These are phyloP conservation scores for Straminergon stramineum DNA, from an alignment of 225 moss, liverwort and hornwort genomes.

Conservation along the genomic window DNA sequence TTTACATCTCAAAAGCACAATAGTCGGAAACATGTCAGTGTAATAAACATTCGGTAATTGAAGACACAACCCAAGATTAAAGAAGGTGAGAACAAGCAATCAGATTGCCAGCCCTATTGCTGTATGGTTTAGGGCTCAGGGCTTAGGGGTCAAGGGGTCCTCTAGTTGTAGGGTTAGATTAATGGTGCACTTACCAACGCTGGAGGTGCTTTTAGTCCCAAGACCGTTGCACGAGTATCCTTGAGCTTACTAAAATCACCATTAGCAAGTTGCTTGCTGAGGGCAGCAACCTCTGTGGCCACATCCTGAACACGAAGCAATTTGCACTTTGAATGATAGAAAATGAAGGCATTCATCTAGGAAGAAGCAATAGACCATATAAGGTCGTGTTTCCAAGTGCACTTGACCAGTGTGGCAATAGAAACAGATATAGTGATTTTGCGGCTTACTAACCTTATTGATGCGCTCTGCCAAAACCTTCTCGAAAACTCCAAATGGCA, in stretches of 20 bases:
- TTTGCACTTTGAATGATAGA: not conserved
- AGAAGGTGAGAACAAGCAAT: not conserved
- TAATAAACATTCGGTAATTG: not conserved
- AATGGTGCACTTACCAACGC: constrained; percentile 25
- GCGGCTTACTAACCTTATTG: constrained; percentile 44
- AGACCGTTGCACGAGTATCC: constrained; percentile 60
- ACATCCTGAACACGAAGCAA: constrained; percentile 41
- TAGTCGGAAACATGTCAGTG: not conserved
- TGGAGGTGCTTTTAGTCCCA: constrained; percentile 62
- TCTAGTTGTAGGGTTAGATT: not conserved
- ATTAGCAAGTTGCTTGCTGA: constrained; percentile 52
- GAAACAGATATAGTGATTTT: not conserved
- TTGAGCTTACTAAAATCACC: constrained; percentile 81
- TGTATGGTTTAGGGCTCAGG: not conserved
- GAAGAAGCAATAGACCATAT: not conserved
- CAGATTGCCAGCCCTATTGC: not conserved
- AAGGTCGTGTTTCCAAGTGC: not conserved
- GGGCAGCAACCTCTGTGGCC: constrained; percentile 48
- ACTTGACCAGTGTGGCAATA: not conserved
- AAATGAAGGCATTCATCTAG: not conserved
- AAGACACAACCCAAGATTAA: not conserved
- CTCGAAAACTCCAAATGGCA: constrained; percentile 94
- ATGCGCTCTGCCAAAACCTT: constrained; percentile 69
- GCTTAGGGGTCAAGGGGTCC: not conserved
- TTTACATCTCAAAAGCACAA: not conserved